These are phyloP conservation scores for Mrakia frigida DNA, from an alignment of 768 basidiomycete genomes.

Conservation along the genomic window DNA sequence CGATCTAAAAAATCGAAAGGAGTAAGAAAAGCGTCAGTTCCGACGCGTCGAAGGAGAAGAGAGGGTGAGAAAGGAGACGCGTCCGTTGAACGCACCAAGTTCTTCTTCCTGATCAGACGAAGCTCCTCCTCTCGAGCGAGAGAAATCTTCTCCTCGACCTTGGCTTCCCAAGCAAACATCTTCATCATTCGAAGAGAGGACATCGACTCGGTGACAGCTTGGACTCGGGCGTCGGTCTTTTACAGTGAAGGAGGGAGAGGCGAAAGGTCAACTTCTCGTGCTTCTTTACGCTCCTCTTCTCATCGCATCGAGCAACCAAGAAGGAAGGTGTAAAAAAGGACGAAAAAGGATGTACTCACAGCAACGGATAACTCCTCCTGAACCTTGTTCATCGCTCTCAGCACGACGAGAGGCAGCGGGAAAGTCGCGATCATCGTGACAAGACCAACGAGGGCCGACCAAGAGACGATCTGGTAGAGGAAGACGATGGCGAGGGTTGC, in stretches of 20 bases:
- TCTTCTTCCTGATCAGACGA: background rate
- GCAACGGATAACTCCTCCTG: conserved; percentile 49
- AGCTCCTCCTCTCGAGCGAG: conserved; percentile 41
- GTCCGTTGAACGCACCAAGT: conserved; percentile 44
- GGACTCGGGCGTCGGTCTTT: conserved; percentile 56
- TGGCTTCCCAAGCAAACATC: conserved; percentile 55
- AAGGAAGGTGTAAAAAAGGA: conserved; percentile 32
- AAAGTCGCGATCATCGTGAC: conserved; percentile 50
- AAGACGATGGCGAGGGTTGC: conserved; percentile 48
- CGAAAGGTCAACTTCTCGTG: too few relatives aligned
- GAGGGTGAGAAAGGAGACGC: conserved; percentile 53
- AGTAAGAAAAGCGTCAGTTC: conserved; percentile 25
- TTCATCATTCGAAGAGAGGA: conserved; percentile 61
- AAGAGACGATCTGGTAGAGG: conserved; percentile 52
- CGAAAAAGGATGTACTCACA: conserved; percentile 55
- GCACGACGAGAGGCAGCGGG: conserved; percentile 56
- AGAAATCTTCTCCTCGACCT: conserved; percentile 56
- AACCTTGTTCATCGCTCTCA: conserved; percentile 51
- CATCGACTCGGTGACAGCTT: conserved; percentile 55
- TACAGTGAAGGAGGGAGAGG: conserved; percentile 36
- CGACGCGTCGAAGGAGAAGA: conserved; percentile 51
- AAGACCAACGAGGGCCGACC: conserved; percentile 59
- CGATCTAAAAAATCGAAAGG: conserved; percentile 43
- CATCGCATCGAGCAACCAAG: background rate
- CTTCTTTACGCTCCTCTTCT: too few relatives aligned